A percentile compares a stretch with the other conserved stretches of the same genome.
Conservation (phyloP, 306 rosid genomes). For the Cicer chorassanicum region DNA sequence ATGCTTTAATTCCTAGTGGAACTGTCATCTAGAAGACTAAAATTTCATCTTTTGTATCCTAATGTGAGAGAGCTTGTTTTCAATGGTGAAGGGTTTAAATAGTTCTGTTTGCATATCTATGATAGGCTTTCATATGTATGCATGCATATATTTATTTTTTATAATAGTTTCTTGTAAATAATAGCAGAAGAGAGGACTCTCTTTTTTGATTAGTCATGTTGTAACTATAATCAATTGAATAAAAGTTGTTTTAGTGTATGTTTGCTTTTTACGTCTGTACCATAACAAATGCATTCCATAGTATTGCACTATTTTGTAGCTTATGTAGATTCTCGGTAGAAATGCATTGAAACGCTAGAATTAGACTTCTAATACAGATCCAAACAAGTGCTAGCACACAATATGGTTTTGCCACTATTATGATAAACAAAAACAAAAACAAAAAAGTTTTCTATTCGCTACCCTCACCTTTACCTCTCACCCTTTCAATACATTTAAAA, state of each 20-base stretch:
- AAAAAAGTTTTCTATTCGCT: no score
- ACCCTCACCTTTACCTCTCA: no score
- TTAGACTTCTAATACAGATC: no score
- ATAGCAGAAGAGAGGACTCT: conserved; percentile 54
- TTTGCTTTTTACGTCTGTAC: no score
- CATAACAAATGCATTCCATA: no score
- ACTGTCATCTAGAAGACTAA: conserved; percentile 60
- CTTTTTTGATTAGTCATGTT: conserved; percentile 32
- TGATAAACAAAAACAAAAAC: no score
- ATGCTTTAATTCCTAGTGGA: conserved; percentile 92
- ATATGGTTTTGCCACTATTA: no score
- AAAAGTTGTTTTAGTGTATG: conserved; percentile 11
- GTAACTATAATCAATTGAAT: conserved; percentile 53
- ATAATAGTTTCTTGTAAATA: conserved; percentile 52
- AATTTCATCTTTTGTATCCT: not conserved
- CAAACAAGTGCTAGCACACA: no score
- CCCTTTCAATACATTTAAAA: no score
- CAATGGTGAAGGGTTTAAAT: not conserved
- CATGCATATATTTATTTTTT: conserved; percentile 46
- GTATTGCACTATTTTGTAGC: no score
- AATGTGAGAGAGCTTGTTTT: conserved; percentile 32
- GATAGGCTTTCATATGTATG: conserved; percentile 28
- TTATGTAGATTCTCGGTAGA: no score
- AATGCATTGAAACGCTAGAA: no score
- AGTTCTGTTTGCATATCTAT: conserved; percentile 3